Percentiles rank a stretch among this genome's conserved stretches.
phyloP scores from a whole-genome alignment of 192 early-diverging fungal genomes.

The Diversispora epigaea region DNA sequence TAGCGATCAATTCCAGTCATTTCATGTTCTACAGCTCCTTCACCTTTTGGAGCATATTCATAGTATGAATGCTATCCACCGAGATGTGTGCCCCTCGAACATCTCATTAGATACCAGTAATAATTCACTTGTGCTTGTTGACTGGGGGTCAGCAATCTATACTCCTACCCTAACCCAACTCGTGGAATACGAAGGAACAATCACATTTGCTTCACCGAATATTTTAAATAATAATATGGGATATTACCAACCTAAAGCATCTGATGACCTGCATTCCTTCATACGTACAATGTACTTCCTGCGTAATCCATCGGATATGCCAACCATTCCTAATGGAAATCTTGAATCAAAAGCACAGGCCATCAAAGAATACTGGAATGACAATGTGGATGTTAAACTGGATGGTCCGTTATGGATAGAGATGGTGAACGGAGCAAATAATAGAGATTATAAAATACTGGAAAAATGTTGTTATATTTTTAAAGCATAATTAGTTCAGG shows the following conservation, averaged over 20 bases:
- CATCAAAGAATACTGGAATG: slow-evolving; percentile 15
- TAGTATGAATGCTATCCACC: neutral
- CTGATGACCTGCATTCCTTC: slow-evolving; percentile 7
- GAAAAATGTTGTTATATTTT: slow-evolving; percentile 19
- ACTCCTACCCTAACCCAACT: too few species aligned
- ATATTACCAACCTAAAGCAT: neutral
- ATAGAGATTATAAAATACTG: slow-evolving; percentile 9
- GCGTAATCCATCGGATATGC: slow-evolving; percentile 11
- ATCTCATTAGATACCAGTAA: slow-evolving; percentile 15
- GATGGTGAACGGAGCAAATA: neutral
- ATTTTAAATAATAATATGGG: neutral
- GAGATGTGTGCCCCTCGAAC: slow-evolving; percentile 13
- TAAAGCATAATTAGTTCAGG: neutral
- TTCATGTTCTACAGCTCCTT: slow-evolving; percentile 17
- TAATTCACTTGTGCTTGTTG: slow-evolving; percentile 12
- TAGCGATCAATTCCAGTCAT: too few species aligned
- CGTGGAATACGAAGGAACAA: neutral
- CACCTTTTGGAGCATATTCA: neutral
- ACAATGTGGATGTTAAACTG: too few species aligned
- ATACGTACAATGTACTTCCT: slow-evolving; percentile 11
- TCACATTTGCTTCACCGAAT: slow-evolving; percentile 1
- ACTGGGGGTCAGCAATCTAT: slow-evolving; percentile 17
- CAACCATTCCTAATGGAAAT: neutral
- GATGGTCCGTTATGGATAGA: neutral
- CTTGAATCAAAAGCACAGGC: neutral